Conservation (phyloP, 106 monocot species). For the Acanthochlamys bracteata region DNA sequence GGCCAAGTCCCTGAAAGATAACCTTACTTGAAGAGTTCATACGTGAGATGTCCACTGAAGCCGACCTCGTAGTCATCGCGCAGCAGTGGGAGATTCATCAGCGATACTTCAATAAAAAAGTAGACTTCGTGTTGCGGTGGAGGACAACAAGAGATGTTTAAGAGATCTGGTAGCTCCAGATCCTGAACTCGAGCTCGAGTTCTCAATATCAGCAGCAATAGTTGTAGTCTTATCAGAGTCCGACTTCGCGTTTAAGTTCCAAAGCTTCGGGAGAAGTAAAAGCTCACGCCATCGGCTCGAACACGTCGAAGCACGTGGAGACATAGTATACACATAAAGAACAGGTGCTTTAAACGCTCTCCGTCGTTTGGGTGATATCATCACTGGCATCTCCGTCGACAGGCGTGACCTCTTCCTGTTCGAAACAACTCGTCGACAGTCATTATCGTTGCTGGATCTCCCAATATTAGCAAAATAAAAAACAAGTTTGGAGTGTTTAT, state of each 20-base stretch:
- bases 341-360: too few relatives aligned
- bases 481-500: too few relatives aligned
- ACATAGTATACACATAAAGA: slow-evolving; percentile 31
- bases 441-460: slow-evolving; percentile 48
- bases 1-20: slow-evolving; percentile 59
- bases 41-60: slow-evolving; percentile 68
- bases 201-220: too few relatives aligned
- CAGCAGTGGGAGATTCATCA: slow-evolving; percentile 49
- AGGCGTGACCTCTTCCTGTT: too few relatives aligned
- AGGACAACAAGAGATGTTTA: slow-evolving; percentile 44
- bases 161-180: slow-evolving; percentile 8
- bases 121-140: slow-evolving; percentile 18
- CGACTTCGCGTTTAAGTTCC: background rate
- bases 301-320: slow-evolving; percentile 69
- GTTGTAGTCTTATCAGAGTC: too few relatives aligned
- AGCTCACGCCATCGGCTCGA: slow-evolving; percentile 56
- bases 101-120: slow-evolving; percentile 20
- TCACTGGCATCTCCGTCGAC: too few relatives aligned
- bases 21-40: slow-evolving; percentile 78
- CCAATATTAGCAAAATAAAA: too few relatives aligned
- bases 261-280: slow-evolving; percentile 23
- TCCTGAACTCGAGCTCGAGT: too few relatives aligned
- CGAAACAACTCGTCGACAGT: too few relatives aligned
- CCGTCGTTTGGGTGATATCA: too few relatives aligned
- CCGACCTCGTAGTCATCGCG: slow-evolving; percentile 66